Evolutionary conservation across 2,329 filamentous ascomycete species (phyloP), one percentile per base, ranked within the genome.

Genomic region (Paecilomyces niveus): DNA sequence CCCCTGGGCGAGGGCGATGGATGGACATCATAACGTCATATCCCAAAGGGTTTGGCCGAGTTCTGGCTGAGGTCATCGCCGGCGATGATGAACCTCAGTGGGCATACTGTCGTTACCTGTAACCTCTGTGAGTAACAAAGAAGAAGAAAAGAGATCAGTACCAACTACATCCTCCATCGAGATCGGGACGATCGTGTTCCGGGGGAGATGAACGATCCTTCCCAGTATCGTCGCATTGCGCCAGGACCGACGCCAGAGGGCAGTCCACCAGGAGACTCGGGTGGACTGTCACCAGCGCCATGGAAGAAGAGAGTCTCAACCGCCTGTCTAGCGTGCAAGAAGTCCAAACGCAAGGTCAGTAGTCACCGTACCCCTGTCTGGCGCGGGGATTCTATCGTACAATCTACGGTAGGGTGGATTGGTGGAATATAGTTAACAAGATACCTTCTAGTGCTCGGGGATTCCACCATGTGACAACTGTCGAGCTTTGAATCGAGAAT

Each of bases 301-400:
- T 68, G 68, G 65, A 74, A 74, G 61, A 75, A 74, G 58, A 63
- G 73, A 3, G 73, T 74, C 1, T 75, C 73, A 5, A 75, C 73
- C 51, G 73, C 73, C 9, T 75, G 73, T 64, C 53, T 74, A 55
- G 70, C 72, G 1, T 75, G 73, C 61, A 75, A 75, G 53, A 74
- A 74, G 58, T 75, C 73, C 2, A 75, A 75, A 58, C 67, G 73
- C 3, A 75, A 75, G 69, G 72, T 65, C 57, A 57, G 61, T 62
- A 26, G 24, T 26, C 24, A 26, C 24, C 24, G 24, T 5, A n/a
- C 5, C 15, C 15, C 18, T n/a, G 11, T 45, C 15, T n/a, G 11
- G 32, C 35, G 35, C 18, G 8, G 35, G 6, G 7, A 6, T n/a
- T n/a, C 15, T n/a, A 45, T 8, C 35, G 35, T n/a, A 18, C 2